Evolutionary conservation across 2,329 filamentous ascomycete genomes (phyloP), one percentile per base, ranked within the genome.

Genomic region (Daldinia sp.): DNA sequence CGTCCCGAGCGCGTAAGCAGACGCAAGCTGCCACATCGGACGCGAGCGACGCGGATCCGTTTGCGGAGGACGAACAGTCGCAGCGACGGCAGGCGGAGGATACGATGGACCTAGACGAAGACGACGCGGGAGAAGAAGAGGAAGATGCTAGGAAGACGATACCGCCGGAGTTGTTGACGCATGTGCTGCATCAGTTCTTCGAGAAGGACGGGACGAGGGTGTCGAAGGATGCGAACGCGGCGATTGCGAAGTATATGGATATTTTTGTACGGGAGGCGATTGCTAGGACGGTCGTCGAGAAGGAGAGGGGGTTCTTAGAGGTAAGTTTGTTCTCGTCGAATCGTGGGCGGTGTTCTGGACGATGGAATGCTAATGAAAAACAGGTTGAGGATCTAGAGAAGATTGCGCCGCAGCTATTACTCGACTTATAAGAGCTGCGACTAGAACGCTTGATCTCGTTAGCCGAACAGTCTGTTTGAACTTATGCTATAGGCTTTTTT

Each of bases 341-440:
- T 35, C 32, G 25, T 35, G 61, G 13, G 35, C 49, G 43, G 47
- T 32, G 29, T 58, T 57, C 52, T 29, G 66, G 54, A 32, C 53
- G 27, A 48, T 63, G 41, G 29, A 57, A 27, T 32, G 37, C 63
- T 72, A 35, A 69, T 29, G n/a, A 21, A 10, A 19, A 6, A 52
- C 71, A 94, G 86, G 89, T 96, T 45, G 93, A 96, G 74, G 94
- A 97, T 80, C 75, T 98, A 63, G 94, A 97, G 79, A 95, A 92
- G 77, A 82, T 96, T 70, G 90, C 91, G 11, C 91, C 92, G 57
- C 92, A 96, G 77, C 79, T 97, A 72, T 78, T 96, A 70, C 82
- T 97, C 75, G 94, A 98, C 77, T 91, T 97, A 66, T 97, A 79
- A 45, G 19, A 21, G 17, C 4, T 19, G 10, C 29, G 37, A 11